Percentiles rank a stretch among this genome's conserved stretches.
Evolutionary conservation across 257 asterid species (phyloP).

Genomic region (Nemophila menziesii): DNA sequence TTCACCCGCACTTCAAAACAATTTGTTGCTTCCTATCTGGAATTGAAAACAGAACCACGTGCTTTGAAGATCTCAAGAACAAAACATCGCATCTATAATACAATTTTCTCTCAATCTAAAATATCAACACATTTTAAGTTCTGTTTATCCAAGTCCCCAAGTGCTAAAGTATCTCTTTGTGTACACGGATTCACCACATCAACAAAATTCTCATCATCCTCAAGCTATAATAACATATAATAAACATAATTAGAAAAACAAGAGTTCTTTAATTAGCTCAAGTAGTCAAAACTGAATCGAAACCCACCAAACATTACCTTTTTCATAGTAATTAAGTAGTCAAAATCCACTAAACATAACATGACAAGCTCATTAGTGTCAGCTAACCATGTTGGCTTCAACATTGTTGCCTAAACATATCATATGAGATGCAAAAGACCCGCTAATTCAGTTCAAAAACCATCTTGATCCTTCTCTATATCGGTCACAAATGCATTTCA

Average conservation of each 20-base stretch:
- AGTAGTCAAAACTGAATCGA: no score
- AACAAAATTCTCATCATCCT: slow-evolving; percentile 71
- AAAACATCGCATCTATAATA: slow-evolving; percentile 89
- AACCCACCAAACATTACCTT: slow-evolving; percentile 46
- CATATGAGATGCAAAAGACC: slow-evolving; percentile 88
- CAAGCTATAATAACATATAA: slow-evolving; percentile 40
- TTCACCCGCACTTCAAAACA: slow-evolving; percentile 31
- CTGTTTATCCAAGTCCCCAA: slow-evolving; percentile 88
- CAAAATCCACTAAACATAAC: no score
- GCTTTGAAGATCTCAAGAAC: slow-evolving; percentile 44
- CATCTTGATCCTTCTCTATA: slow-evolving; percentile 60
- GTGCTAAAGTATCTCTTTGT: slow-evolving; percentile 49
- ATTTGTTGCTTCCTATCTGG: slow-evolving; percentile 87
- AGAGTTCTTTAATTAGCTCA: no score
- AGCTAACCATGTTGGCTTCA: slow-evolving; percentile 89
- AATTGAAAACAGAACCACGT: slow-evolving; percentile 60
- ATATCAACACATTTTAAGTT: slow-evolving; percentile 64
- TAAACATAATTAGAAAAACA: no score
- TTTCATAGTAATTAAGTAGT: no score
- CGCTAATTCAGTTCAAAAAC: slow-evolving; percentile 44
- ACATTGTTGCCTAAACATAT: slow-evolving; percentile 72
- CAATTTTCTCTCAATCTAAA: slow-evolving; percentile 89
- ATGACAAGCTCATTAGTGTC: slow-evolving; percentile 57
- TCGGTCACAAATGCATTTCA: slow-evolving; percentile 79
- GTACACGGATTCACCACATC: slow-evolving; percentile 75